phyloP scores from a whole-genome alignment of 2,329 filamentous ascomycete species.

The Fusarium siculi region DNA sequence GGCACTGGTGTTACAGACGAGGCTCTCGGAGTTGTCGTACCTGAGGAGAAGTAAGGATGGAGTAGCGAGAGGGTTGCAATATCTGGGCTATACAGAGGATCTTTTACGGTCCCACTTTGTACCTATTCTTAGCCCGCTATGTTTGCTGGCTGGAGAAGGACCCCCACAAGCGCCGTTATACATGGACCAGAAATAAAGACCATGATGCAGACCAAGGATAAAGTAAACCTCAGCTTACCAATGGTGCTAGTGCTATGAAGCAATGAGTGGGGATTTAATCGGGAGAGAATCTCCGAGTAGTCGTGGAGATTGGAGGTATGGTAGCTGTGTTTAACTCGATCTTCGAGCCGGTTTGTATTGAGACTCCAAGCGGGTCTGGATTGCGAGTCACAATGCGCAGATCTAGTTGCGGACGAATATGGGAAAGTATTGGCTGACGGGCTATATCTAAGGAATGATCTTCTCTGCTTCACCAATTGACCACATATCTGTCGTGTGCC shows the following conservation, averaged over 20 bases:
- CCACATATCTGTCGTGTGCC: background rate
- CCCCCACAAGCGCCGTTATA: background rate
- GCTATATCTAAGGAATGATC: background rate
- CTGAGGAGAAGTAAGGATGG: background rate
- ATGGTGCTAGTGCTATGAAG: background rate
- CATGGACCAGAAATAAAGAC: background rate
- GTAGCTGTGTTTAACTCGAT: accelerated
- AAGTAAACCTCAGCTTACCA: background rate
- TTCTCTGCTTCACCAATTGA: background rate
- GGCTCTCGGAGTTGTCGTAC: background rate
- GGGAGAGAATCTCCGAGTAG: background rate
- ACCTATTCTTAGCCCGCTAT: background rate
- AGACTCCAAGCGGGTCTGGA: too few species aligned
- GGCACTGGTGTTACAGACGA: background rate
- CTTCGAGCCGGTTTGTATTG: too few species aligned
- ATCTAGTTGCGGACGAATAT: too few species aligned
- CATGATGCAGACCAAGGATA: background rate
- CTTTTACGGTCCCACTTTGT: background rate
- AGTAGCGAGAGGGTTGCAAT: background rate
- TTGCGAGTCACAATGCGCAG: background rate
- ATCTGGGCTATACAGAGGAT: background rate
- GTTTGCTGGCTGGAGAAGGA: accelerated
- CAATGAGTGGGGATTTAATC: accelerated
- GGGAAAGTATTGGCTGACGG: background rate
- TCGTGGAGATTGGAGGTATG: background rate